phyloP scores from a whole-genome alignment of 1,284 basidiomycete genomes.

The Cryptococcus sp. region DNA sequence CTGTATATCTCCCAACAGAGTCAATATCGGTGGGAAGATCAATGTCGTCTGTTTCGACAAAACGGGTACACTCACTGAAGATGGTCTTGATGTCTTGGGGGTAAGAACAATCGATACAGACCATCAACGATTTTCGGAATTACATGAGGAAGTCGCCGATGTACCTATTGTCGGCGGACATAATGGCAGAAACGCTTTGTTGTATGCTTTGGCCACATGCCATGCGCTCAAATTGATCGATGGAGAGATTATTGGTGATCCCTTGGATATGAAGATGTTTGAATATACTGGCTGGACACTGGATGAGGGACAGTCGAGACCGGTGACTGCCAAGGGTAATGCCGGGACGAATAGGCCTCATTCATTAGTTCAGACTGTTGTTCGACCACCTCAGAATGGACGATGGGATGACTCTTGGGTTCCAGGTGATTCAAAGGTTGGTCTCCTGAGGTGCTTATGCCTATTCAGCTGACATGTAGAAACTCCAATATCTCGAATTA shows the following conservation, averaged over 20 bases:
- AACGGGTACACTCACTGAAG: conserved; percentile 97
- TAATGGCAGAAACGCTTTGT: conserved; percentile 68
- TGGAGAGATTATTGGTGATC: conserved; percentile 87
- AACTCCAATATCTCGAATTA: conserved; percentile 91
- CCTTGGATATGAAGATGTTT: conserved; percentile 96
- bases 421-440: conserved; percentile 57
- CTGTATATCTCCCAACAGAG: conserved; percentile 93
- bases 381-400: conserved; percentile 86
- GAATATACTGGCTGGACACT: conserved; percentile 94
- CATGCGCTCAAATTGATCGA: conserved; percentile 93
- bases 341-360: conserved; percentile 64
- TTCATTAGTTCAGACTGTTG: conserved; percentile 92
- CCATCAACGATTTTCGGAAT: conserved; percentile 77
- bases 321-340: conserved; percentile 54
- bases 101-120: conserved; percentile 74
- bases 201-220: conserved; percentile 93
- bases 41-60: conserved; percentile 99
- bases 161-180: conserved; percentile 63
- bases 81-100: conserved; percentile 94
- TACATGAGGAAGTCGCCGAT: conserved; percentile 81
- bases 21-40: conserved; percentile 94
- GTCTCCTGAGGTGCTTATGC: background rate
- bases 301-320: conserved; percentile 74
- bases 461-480: conserved; percentile 51
- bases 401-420: conserved; percentile 66